Conservation (phyloP, 495 filamentous ascomycete genomes). For the Oidiodendron maius region DNA sequence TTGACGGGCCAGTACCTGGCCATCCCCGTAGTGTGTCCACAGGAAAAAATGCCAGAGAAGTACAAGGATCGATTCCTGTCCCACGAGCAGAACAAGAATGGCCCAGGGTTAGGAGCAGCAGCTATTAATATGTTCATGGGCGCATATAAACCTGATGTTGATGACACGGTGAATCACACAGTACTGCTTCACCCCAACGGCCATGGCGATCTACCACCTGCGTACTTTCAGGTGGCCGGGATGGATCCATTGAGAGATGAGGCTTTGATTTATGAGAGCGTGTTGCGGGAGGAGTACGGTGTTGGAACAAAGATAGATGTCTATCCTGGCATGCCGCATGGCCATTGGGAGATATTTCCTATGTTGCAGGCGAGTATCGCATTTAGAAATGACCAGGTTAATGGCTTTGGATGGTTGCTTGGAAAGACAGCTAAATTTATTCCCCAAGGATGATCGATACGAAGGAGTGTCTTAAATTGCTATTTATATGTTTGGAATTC, state of each 20-base stretch:
- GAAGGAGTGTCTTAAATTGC: too few relatives aligned
- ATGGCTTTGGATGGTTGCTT: constrained; percentile 16
- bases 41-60: constrained; percentile 24
- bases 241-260: constrained; percentile 36
- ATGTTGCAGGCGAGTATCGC: too few relatives aligned
- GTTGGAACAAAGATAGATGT: constrained; percentile 30
- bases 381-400: constrained; percentile 4
- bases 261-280: constrained; percentile 33
- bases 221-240: constrained; percentile 34
- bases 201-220: constrained; percentile 24
- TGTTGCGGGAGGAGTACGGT: constrained; percentile 29
- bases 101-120: constrained; percentile 15
- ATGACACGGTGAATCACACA: constrained; percentile 9
- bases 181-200: constrained; percentile 12
- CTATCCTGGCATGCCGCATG: constrained; percentile 39
- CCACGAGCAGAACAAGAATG: constrained; percentile 33
- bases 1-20: constrained; percentile 34
- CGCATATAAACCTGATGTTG: constrained; percentile 16
- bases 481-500: too few relatives aligned
- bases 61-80: constrained; percentile 26
- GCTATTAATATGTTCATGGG: too few relatives aligned
- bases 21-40: constrained; percentile 30
- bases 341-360: constrained; percentile 33
- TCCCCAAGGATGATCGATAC: too few relatives aligned
- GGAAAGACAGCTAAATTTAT: too few relatives aligned